phyloP scores from a whole-genome alignment of 352 stramenopile genomes.

The Pythium dissimile region DNA sequence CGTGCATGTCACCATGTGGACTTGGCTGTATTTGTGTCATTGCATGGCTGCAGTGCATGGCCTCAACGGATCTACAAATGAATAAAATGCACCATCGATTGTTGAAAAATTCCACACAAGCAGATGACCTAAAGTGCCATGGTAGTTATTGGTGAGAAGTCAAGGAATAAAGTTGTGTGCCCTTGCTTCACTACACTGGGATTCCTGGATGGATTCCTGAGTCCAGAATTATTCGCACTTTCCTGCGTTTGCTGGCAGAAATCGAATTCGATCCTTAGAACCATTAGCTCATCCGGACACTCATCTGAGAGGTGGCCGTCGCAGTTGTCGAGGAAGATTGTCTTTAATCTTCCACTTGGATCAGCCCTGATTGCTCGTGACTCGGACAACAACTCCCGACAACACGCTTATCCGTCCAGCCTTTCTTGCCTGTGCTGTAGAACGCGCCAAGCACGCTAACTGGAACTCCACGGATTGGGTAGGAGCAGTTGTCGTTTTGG shows the following conservation, averaged over 20 bases:
- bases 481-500: slow-evolving; percentile 12
- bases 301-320: not conserved
- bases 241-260: not conserved
- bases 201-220: no score
- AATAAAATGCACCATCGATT: no score
- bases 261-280: not conserved
- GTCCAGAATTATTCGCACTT: no score
- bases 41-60: no score
- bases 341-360: not conserved
- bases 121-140: no score
- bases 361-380: slow-evolving; percentile 6
- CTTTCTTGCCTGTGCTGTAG: slow-evolving; percentile 26
- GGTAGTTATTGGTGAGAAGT: no score
- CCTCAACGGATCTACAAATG: no score
- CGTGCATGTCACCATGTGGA: no score
- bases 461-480: slow-evolving; percentile 18
- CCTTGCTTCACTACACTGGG: no score
- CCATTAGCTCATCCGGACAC: not conserved
- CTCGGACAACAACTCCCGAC: slow-evolving; percentile 24
- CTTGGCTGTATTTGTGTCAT: no score
- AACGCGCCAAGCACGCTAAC: slow-evolving; percentile 17
- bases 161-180: no score
- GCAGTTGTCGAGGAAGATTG: slow-evolving; percentile 6
- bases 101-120: no score
- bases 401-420: slow-evolving; percentile 25